Conservation (phyloP, 148 eudicot genomes). For the Rhododendron henanense region DNA sequence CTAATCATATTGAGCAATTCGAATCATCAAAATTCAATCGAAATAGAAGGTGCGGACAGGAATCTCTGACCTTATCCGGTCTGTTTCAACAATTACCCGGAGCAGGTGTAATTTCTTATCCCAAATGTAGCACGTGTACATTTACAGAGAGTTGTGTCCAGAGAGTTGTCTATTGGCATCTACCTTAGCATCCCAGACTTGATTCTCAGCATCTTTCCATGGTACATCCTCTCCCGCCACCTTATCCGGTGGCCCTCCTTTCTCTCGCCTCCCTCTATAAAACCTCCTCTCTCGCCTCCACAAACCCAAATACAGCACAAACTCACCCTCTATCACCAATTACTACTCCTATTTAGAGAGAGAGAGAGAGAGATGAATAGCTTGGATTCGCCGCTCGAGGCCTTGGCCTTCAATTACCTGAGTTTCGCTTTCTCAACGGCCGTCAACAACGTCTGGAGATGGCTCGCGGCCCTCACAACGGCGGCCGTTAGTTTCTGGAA, state of each 20-base stretch:
- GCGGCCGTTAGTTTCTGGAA: conserved; percentile 52
- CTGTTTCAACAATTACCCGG: too few species aligned
- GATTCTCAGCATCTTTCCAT: conserved; percentile 15
- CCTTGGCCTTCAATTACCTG: conserved; percentile 29
- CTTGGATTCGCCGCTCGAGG: conserved; percentile 33
- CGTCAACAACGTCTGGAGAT: conserved; percentile 48
- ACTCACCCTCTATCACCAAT: background rate
- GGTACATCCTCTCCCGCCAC: conserved; percentile 8
- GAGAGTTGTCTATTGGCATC: background rate
- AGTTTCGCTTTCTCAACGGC: conserved; percentile 26
- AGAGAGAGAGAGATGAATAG: conserved; percentile 21
- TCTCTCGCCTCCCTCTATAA: background rate
- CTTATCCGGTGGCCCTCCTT: conserved; percentile 9
- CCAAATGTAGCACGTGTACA: background rate
- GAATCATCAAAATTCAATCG: too few species aligned
- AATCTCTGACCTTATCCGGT: too few species aligned
- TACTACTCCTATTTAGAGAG: background rate
- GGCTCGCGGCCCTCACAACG: conserved; percentile 33
- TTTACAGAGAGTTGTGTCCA: background rate
- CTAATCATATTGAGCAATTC: too few species aligned
- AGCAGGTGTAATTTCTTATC: background rate
- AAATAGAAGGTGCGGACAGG: too few species aligned
- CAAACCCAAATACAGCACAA: background rate
- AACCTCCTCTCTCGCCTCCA: background rate
- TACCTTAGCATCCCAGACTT: background rate